Evolutionary conservation across 2,329 filamentous ascomycete species (phyloP).

Genomic region (Xylariaceae sp.): DNA sequence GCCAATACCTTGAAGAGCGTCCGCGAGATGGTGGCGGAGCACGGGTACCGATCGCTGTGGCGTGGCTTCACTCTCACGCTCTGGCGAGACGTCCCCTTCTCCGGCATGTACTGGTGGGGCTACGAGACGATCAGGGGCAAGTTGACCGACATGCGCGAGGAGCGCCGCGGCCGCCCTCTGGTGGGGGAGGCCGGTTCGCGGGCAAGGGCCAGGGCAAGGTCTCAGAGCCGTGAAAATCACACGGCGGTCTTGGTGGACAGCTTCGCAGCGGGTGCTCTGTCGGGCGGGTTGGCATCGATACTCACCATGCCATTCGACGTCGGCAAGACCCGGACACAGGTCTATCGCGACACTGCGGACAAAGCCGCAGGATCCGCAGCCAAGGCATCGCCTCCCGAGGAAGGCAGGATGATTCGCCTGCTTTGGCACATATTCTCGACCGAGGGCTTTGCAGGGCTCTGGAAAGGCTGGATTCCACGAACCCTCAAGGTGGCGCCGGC

Average conservation of each 20-base stretch:
- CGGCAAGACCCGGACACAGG: slow-evolving; percentile 90
- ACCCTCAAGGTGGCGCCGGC: slow-evolving; percentile 92
- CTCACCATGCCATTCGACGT: slow-evolving; percentile 95
- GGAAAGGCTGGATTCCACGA: slow-evolving; percentile 84
- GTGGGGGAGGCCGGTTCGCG: slow-evolving; percentile 29
- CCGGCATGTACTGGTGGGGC: slow-evolving; percentile 95
- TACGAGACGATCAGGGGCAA: slow-evolving; percentile 76
- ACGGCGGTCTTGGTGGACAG: slow-evolving; percentile 77
- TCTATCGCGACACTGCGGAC: slow-evolving; percentile 53
- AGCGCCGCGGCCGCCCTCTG: slow-evolving; percentile 34
- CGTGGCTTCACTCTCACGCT: slow-evolving; percentile 82
- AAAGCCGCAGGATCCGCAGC: slow-evolving; percentile 20
- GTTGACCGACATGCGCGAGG: slow-evolving; percentile 61
- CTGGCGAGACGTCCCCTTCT: slow-evolving; percentile 97
- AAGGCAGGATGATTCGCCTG: slow-evolving; percentile 70
- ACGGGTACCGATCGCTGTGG: slow-evolving; percentile 82
- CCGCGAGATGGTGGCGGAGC: slow-evolving; percentile 65
- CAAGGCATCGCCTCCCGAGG: slow-evolving; percentile 52
- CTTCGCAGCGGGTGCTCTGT: slow-evolving; percentile 76
- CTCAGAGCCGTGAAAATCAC: slow-evolving; percentile 62
- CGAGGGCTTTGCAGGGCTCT: slow-evolving; percentile 74
- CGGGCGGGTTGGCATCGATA: slow-evolving; percentile 78
- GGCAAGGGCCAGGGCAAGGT: slow-evolving; percentile 40
- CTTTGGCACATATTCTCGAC: slow-evolving; percentile 86
- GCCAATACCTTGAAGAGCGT: slow-evolving; percentile 70